These are phyloP conservation scores for Eucalyptus urophylla DNA, from an alignment of 345 rosid species.

Conservation along the genomic window DNA sequence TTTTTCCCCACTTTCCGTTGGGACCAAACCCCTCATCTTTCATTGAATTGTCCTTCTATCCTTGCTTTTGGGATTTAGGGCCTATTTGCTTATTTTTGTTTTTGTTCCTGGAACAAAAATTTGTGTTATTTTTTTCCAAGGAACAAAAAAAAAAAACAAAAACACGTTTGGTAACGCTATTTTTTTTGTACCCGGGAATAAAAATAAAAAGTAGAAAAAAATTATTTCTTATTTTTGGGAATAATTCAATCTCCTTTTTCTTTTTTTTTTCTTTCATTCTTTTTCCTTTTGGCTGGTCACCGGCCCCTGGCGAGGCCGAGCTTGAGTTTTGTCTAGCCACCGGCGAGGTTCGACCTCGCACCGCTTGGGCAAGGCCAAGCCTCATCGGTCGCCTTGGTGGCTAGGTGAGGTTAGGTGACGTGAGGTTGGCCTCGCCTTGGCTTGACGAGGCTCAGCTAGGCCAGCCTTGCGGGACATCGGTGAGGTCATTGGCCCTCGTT, in stretches of 20 bases:
- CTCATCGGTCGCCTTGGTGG: no score
- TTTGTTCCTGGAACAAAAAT: rapidly evolving
- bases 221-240: rapidly evolving
- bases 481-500: no score
- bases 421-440: rapidly evolving
- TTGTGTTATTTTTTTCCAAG: no score
- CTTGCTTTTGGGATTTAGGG: rapidly evolving
- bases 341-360: no score
- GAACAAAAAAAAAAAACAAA: rapidly evolving
- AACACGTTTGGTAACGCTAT: rapidly evolving
- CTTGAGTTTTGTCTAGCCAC: rapidly evolving
- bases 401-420: no score
- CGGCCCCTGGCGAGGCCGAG: rapidly evolving
- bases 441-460: rapidly evolving
- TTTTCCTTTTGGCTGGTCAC: rapidly evolving
- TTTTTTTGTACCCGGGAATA: no score
- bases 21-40: background rate
- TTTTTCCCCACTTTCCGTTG: background rate
- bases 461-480: rapidly evolving
- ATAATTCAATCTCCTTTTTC: rapidly evolving
- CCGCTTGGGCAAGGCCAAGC: no score
- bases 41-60: background rate
- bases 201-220: no score
- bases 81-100: no score
- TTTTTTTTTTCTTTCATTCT: no score